Percentiles rank a stretch among this genome's conserved stretches.
These are phyloP conservation scores for Phytopythium aichiense DNA, from an alignment of 352 stramenopile genomes.

Conservation along the genomic window DNA sequence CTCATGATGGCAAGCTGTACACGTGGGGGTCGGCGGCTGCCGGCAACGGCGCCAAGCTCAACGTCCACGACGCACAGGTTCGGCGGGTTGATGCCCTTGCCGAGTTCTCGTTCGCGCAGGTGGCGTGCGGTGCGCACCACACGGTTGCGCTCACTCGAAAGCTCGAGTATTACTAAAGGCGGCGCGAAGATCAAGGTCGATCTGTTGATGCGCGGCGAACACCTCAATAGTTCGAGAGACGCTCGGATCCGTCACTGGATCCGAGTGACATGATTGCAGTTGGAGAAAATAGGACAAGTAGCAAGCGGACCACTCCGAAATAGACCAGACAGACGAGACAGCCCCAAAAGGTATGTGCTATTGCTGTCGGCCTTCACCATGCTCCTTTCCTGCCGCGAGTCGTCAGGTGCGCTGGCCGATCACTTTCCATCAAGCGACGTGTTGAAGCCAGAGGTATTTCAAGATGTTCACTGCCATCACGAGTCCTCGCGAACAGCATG, in stretches of 20 bases:
- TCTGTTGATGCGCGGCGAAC: not conserved
- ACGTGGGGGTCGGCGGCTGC: conserved; percentile 69
- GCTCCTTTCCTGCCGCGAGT: not conserved
- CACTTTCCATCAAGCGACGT: not conserved
- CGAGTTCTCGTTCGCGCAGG: conserved; percentile 47
- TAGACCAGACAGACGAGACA: not conserved
- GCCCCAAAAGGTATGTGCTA: not conserved
- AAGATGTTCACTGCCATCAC: not conserved
- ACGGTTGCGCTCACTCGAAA: conserved; percentile 49
- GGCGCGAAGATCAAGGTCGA: not conserved
- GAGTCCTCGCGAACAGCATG: not conserved
- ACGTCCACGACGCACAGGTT: conserved; percentile 49
- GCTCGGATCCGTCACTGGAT: too few species aligned
- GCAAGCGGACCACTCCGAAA: conserved; percentile 1
- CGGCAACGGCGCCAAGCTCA: conserved; percentile 54
- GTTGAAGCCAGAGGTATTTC: not conserved
- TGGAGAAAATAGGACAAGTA: not conserved
- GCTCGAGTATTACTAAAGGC: conserved; percentile 37
- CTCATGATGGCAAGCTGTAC: conserved; percentile 52
- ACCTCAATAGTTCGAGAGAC: not conserved
- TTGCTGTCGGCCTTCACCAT: not conserved
- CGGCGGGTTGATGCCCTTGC: conserved; percentile 31
- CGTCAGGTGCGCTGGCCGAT: not conserved
- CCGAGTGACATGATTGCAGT: not conserved
- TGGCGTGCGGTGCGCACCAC: conserved; percentile 68